These are phyloP conservation scores for Strobilomyces dryophilus DNA, from an alignment of 768 basidiomycete species.

Conservation along the genomic window DNA sequence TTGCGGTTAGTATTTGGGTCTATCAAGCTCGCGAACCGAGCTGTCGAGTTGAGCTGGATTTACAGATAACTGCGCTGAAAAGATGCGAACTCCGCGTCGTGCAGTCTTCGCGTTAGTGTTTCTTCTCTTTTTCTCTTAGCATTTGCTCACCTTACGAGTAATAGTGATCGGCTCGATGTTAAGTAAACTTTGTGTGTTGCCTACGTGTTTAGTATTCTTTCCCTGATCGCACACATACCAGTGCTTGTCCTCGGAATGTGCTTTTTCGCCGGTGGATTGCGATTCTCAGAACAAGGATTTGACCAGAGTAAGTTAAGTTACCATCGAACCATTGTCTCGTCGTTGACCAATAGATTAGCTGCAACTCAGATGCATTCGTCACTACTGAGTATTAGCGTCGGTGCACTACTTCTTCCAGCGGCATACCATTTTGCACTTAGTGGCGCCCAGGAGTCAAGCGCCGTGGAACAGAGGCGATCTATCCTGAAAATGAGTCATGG, in stretches of 20 bases:
- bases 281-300: constrained; percentile 78
- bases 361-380: constrained; percentile 74
- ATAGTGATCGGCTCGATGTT: constrained; percentile 81
- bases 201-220: background rate
- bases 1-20: constrained; percentile 51
- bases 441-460: constrained; percentile 16
- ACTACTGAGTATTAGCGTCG: constrained; percentile 72
- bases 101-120: constrained; percentile 65
- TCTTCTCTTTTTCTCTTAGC: background rate
- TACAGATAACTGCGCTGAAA: constrained; percentile 65
- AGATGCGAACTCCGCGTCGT: constrained; percentile 82
- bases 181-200: constrained; percentile 60
- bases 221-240: constrained; percentile 24
- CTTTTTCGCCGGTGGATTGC: constrained; percentile 79
- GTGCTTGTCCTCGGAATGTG: constrained; percentile 88
- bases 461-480: constrained; percentile 33
- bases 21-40: background rate
- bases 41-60: background rate
- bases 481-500: constrained; percentile 52
- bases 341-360: constrained; percentile 27
- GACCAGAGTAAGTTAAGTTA: constrained; percentile 51
- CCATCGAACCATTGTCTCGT: background rate
- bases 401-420: constrained; percentile 73
- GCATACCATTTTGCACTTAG: constrained; percentile 65
- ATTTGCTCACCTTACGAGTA: constrained; percentile 5